Evolutionary conservation across 2,329 filamentous ascomycete genomes (phyloP), one percentile per base, ranked within the genome.

Genomic region (Thelonectria blattea): DNA sequence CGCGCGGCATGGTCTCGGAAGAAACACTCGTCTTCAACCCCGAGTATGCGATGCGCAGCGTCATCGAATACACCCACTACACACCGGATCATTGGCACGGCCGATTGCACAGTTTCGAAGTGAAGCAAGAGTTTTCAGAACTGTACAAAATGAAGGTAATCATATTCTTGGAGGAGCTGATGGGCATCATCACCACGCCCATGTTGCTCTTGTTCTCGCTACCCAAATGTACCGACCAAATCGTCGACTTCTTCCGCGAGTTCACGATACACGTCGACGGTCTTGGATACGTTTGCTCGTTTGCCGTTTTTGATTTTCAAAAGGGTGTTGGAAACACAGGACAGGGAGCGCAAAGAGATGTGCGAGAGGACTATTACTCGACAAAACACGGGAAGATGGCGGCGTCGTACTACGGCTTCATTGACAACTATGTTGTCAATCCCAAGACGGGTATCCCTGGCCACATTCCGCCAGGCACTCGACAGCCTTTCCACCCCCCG

Each of bases 321-420:
- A 94, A 93, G 74, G 91, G 89, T 22, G 82, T 89, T 20, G 79
- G 78, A 14, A 78, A 79, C 24, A 73, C 74, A 4, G 78, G 75
- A 52, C 76, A 74, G 39, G 77, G 75, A 11, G 77, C 60, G 55
- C 74, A 70, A 64, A 74, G 82, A n/a, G 90, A 93, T 72, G 84
- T 93, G 10, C 88, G 95, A 11, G 91, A 95, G 60, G 93, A 97
- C 68, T 98, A 98, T 74, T 98, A 95, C 72, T 88, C 92, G 20
- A 92, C 93, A 10, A 97, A 97, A 72, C 93, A 99, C 71, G 92
- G 93, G 64, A 99, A 99, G 79, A 97, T 99, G 92, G 89, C 95
- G n/a, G 91, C 93, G 15, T 98, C 94, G 0, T 95, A 97, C 73
- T 93, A 95, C 71, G 93, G 93, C 2, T 99, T 99, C 74, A 81